Evolutionary conservation across 345 rosid species (phyloP), one percentile per base, ranked within the genome.

Genomic region (Hibiscus trionum): DNA sequence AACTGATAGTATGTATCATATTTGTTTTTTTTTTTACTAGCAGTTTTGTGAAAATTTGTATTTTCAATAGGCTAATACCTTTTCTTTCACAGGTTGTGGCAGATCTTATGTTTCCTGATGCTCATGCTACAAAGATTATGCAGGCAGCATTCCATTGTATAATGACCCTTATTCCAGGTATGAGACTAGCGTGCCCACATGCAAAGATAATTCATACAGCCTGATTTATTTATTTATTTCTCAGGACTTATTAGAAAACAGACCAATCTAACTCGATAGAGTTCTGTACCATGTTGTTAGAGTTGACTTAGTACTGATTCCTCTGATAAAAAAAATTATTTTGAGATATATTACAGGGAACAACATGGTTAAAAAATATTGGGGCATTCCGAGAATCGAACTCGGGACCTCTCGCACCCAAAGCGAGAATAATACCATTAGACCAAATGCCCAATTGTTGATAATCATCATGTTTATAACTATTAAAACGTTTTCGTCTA

Each of bases 341-440:
- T 53, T 53, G 2, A 19, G 57, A 53, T 53, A 7, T 52, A 52
- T 4, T 15, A 52, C 2, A 52, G 21, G 56, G 57, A 53, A 53
- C 56, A 29, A 2, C 37, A 35, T 35, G 6, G 7, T 0, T 35
- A 7, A 0, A 35, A 35, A 35, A 4, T 33, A 0, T 17, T 11
- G 53, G 69, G 69, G 35, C 70, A 66, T 88, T 91, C 90, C 86
- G 85, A 89, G 90, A 87, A 88, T 92, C 82, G 88, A 88, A 88
- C 91, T 86, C 60, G 12, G 14, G 60, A 56, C 60, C 60, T 21
- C 60, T 56, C 12, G 29, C 86, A 87, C 90, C 90, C 90, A 80
- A 90, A 88, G 93, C 88, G 83, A 90, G 91, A 84, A 87, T 88
- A 85, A 82, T 87, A 76, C 88, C 89, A 85, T 90, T 85, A 87